phyloP scores from a whole-genome alignment of 768 basidiomycete genomes.

The Mycena capillaripes region DNA sequence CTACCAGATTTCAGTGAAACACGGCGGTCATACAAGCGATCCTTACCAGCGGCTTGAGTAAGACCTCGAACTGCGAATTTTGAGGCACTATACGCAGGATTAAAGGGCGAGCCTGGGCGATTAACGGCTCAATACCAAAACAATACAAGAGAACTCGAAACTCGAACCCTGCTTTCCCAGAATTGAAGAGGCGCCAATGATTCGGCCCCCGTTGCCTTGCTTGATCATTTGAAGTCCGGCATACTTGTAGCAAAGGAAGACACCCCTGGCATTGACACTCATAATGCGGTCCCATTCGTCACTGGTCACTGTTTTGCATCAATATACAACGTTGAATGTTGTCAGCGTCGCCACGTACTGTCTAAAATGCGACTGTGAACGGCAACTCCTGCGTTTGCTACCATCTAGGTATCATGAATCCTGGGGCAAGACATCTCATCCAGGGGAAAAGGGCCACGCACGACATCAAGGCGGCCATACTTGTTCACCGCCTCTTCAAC shows the following conservation, averaged over 20 bases:
- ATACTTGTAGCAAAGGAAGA: conserved; percentile 56
- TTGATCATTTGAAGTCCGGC: conserved; percentile 55
- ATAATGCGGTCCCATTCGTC: conserved; percentile 46
- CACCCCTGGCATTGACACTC: conserved; percentile 48
- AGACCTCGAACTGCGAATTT: conserved; percentile 45
- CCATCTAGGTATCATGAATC: conserved; percentile 45
- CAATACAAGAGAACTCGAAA: not conserved
- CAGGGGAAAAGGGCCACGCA: conserved; percentile 19
- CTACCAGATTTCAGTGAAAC: not conserved
- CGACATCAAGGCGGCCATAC: conserved; percentile 49
- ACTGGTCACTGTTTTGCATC: conserved; percentile 11
- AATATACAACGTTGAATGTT: not conserved
- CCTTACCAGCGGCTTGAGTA: conserved; percentile 27
- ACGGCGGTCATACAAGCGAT: too few relatives aligned
- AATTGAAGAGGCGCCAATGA: conserved; percentile 48
- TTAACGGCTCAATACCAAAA: not conserved
- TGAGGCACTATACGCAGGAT: conserved; percentile 43
- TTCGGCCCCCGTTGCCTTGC: conserved; percentile 54
- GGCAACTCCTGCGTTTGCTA: conserved; percentile 45
- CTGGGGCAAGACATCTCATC: too few relatives aligned
- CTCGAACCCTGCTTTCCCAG: conserved; percentile 31
- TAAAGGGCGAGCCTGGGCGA: conserved; percentile 16
- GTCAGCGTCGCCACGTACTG: not conserved
- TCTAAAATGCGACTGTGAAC: not conserved
- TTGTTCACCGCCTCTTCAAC: conserved; percentile 41